Evolutionary conservation across 1,139 yeast species (phyloP), one percentile per base, ranked within the genome.

Genomic region (Yamadazyma taylorii): DNA sequence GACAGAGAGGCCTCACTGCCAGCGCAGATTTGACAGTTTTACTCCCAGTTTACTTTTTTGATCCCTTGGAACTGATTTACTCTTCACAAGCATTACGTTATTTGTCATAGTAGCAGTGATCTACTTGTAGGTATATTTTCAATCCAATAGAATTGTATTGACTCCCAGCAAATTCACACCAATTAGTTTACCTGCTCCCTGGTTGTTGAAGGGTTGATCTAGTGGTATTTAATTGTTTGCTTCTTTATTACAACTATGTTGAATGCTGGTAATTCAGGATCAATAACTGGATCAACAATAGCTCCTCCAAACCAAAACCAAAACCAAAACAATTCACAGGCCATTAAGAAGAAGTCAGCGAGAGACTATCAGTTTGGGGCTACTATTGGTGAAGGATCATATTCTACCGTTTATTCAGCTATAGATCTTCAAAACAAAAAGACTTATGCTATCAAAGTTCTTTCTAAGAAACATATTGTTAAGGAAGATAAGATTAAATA

Each of bases 401-500:
- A 85, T 54, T 83, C 90, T 4, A 84, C 88, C 0, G 95, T 85
- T 5, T 69, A 75, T 46, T 65, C 84, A 30, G 94, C 89, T 1
- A 70, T 81, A 1, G 88, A 85, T 46, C 55, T 66, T 24, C 75
- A 72, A 36, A 75, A 78, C 24, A 66, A 66, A 25, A 74, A 75
- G 45, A 73, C 82, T 5, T 85, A 75, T 54, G 95, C 95, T 17
- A 81, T 85, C 22, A 85, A 85, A 53, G 82, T 85, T 2, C 68
- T 85, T 36, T 82, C 82, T 44, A 85, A 85, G 51, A 73, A 80
- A 41, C 89, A 85, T 53, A 78, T 85, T 22, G 87, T 85, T 36
- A 79, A 78, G 50, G 94, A 85, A 55, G 84, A 83, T 56, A 85
- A 85, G 51, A 86, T 83, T 43, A 84, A 84, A 51, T 84, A 84